Base-by-base conservation (phyloP, 768 basidiomycete genomes). In the Cyclocybe cylindracea region DNA sequence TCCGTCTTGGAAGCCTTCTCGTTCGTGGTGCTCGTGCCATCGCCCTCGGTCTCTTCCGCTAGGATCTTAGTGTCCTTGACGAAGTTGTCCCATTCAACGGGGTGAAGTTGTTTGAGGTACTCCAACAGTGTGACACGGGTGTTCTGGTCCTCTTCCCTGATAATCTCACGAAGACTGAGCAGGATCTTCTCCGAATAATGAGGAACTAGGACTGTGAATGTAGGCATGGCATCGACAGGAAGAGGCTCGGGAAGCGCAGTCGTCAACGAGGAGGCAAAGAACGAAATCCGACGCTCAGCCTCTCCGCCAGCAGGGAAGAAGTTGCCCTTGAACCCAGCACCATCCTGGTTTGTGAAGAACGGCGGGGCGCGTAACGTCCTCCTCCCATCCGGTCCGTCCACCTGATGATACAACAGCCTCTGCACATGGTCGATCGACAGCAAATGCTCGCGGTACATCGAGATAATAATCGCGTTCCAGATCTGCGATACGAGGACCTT, bases 161-260 rank as follows among this genome's bases (percentile, higher is more conserved):
- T 99, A 61, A 99, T 99, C 72, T 99, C 97, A 43, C 97, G 84
- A 36, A 99, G 80, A 65, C 94, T 97, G 52, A 99, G 80, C 48
- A 99, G 68, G 62, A 99, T 98, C 80, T 98, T 99, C 70, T 99
- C 97, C 10, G 95, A 97, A 70, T 99, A 99, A 73, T 99, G 97
- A 9, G 97, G 97, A 1, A 97, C 92, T 36, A 99, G 85, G 50
- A 99, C 97, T n/a, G 97, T 99, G 74, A 98, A 99, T 0, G 96
- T 98, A 9, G 97, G 97, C 97, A 99, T 98, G 16, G 95, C 91
- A 64, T 98, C 96, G 50, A 99, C 88, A 10, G 95, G 92, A 39
- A 98, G 82, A 10, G 96, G 91, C 56, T 98, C 95, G 13, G 97
- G 96, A 44, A 98, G 82, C 11, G 94, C 85, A 16, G 94, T 98